phyloP scores from a whole-genome alignment of 257 asterid species.

The Ophiorrhiza pumila region DNA sequence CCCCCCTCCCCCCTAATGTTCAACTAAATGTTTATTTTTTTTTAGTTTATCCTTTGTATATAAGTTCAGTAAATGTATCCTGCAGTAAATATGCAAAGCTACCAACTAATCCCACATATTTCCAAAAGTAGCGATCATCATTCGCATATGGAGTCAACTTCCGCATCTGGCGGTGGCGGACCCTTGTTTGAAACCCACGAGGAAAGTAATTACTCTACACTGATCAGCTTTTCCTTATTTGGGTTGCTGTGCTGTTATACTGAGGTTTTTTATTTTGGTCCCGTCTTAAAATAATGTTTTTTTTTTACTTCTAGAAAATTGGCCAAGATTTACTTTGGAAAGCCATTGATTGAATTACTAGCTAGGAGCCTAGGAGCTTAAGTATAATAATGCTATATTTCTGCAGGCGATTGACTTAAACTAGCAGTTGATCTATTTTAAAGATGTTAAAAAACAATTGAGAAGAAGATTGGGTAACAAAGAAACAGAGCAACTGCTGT shows the following conservation, averaged over 20 bases:
- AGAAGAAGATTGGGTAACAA: slow-evolving; percentile 12
- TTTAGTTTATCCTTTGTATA: too few relatives aligned
- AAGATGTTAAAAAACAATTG: slow-evolving; percentile 19
- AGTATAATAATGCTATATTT: not conserved
- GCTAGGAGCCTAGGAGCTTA: too few relatives aligned
- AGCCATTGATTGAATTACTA: too few relatives aligned
- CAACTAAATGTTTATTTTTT: too few relatives aligned
- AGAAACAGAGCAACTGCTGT: slow-evolving; percentile 11
- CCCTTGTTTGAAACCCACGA: slow-evolving; percentile 50
- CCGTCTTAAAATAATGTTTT: not conserved
- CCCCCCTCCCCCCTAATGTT: not conserved
- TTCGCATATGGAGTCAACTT: slow-evolving; percentile 44
- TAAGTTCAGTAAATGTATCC: slow-evolving; percentile 10
- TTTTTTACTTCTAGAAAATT: too few relatives aligned
- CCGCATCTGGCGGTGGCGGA: slow-evolving; percentile 78
- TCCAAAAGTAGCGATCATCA: slow-evolving; percentile 27
- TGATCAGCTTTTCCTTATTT: too few relatives aligned
- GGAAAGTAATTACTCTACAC: slow-evolving; percentile 27
- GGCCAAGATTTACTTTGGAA: too few relatives aligned
- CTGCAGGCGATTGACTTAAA: slow-evolving; percentile 28
- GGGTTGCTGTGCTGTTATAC: too few relatives aligned
- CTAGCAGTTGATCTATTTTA: slow-evolving; percentile 23
- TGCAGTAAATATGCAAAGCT: slow-evolving; percentile 53
- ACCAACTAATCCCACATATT: slow-evolving; percentile 41
- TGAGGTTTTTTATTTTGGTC: not conserved